Evolutionary conservation across 352 stramenopile species (phyloP).

Genomic region (Pythium volutum): DNA sequence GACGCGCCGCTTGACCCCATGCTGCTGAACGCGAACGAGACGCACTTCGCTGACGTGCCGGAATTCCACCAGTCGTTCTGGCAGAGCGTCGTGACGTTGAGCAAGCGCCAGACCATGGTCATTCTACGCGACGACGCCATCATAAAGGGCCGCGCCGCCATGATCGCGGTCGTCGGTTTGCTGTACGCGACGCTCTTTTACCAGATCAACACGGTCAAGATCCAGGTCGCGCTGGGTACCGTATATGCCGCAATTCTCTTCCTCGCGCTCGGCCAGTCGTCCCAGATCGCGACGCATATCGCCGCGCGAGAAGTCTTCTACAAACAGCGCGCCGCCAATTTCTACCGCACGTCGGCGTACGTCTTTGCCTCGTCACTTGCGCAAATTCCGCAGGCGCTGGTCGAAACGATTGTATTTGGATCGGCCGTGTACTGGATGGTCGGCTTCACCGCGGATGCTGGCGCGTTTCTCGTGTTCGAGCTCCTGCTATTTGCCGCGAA

Average conservation of each 20-base stretch:
- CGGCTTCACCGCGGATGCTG: conserved; percentile 38
- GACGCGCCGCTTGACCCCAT: conserved; percentile 85
- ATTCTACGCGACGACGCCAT: conserved; percentile 36
- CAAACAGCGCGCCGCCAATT: conserved; percentile 67
- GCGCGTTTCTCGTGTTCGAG: conserved; percentile 55
- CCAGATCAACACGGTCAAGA: conserved; percentile 21
- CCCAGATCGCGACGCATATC: conserved; percentile 62
- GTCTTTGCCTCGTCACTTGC: conserved; percentile 45
- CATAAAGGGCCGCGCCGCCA: conserved; percentile 23
- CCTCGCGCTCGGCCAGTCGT: conserved; percentile 28
- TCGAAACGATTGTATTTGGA: conserved; percentile 66
- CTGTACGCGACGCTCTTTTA: conserved; percentile 27
- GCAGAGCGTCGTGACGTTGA: conserved; percentile 4
- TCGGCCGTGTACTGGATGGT: conserved; percentile 73
- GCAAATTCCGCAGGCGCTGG: conserved; percentile 35
- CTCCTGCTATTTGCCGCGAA: conserved; percentile 53
- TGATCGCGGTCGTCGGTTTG: conserved; percentile 29
- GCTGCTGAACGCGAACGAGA: conserved; percentile 61
- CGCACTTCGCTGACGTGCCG: conserved; percentile 10
- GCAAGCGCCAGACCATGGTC: conserved; percentile 44
- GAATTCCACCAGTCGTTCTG: conserved; percentile 22
- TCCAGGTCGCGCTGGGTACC: conserved; percentile 46
- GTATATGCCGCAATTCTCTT: conserved; percentile 5
- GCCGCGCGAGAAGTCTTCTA: conserved; percentile 51
- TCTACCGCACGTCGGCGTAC: conserved; percentile 64